Conservation (phyloP, 352 stramenopile genomes). For the Phytophthora citricola region DNA sequence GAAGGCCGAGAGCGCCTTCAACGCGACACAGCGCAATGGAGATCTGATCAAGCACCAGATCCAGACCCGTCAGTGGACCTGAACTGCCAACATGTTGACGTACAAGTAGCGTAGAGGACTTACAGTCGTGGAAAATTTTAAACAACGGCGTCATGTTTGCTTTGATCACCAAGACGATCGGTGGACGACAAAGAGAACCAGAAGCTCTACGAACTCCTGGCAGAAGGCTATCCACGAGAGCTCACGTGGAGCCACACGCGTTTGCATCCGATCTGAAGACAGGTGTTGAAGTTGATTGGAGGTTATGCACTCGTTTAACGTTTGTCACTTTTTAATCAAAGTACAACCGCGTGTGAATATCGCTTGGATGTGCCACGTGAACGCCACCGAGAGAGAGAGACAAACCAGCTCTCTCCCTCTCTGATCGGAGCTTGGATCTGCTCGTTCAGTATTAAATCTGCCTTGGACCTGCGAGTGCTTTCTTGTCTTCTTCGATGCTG, state of each 20-base stretch:
- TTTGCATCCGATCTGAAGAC: not conserved
- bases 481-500: not conserved
- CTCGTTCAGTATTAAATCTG: constrained; percentile 10
- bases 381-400: not conserved
- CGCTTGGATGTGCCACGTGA: constrained; percentile 6
- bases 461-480: constrained; percentile 7
- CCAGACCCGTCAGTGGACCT: constrained; percentile 15
- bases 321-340: constrained; percentile 4
- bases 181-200: constrained; percentile 13
- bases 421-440: not conserved
- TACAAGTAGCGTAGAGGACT: not conserved
- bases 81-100: constrained; percentile 2
- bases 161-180: constrained; percentile 10
- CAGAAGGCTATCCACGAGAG: constrained; percentile 11
- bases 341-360: not conserved
- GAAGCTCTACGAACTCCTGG: constrained; percentile 10
- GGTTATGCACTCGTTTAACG: constrained; percentile 25
- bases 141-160: not conserved
- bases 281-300: constrained; percentile 10
- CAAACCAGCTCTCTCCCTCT: not conserved
- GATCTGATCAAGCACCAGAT: constrained; percentile 30
- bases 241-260: constrained; percentile 9
- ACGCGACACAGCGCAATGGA: constrained; percentile 47
- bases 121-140: not conserved
- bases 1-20: constrained; percentile 43